Evolutionary conservation across 2,329 filamentous ascomycete genomes (phyloP), one percentile per base, ranked within the genome.

Genomic region (Grosmannia serpens): DNA sequence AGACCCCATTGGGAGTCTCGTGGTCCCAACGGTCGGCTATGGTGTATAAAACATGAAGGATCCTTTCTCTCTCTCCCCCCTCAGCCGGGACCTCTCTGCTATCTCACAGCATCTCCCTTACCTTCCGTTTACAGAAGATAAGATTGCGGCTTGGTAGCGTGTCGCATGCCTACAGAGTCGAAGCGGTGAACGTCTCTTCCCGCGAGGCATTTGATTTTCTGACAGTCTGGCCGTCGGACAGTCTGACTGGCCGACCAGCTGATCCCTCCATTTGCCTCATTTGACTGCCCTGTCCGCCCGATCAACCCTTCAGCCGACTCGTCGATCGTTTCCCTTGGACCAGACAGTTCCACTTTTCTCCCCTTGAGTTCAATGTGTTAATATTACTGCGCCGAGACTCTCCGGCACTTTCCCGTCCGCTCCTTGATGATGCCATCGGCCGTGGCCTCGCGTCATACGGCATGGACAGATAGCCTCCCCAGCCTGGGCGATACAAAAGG

Each of bases 381-480:
- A 8, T 52, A 15, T 22, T 29, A 13, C 50, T 7, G 27, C 50
- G 27, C 50, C 27, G 27, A 49, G 8, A 26, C n/a, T 27, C 46
- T 27, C 46, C 46, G n/a, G 22, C n/a, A 24, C 46, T 22, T 49
- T 49, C 22, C 46, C 22, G 22, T 22, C 5, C 15, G 17, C 20
- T 33, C 47, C 15, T 29, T 29, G 52, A 60, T 60, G 60, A 61
- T 61, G 60, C 60, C 58, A 60, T 61, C 44, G 53, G 33, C 13
- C 24, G 49, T 50, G 35, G 49, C 29, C 20, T 61, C 56, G 53
- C 60, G 60, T 60, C 60, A 61, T 61, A 13, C 54, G 55, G 52
- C 31, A 58, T 49, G 47, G 53, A 53, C 58, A n/a, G 53, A 26
- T 33, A 35, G 35, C 15, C 13, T 4, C 24, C 4, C 10, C 55